Base-by-base conservation (phyloP, 768 basidiomycete species). In the Dioszegia aurantiaca region DNA sequence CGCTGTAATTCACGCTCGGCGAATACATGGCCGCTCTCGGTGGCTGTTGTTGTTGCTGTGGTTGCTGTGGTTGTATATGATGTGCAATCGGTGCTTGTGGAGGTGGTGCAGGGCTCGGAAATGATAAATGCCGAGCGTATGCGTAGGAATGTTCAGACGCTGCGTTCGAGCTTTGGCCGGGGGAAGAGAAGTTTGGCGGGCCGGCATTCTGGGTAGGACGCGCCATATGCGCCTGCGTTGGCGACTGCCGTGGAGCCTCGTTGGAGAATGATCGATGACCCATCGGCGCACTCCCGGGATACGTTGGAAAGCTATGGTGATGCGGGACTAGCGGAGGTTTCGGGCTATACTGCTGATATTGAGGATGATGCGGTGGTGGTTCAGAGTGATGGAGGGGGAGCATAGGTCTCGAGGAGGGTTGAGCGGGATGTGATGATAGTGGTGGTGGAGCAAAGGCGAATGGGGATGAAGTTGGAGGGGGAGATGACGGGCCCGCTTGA, bases 361-460 rank as follows among this genome's bases (percentile, higher is more conserved):
- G 43, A 12, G 31, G 28, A 14, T 51, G 24, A 11, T 63, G 61
- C 5, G 51, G 51, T 40, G 26, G 24, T n/a, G 51, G 51, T 26
- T 53, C 51, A 3, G 51, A 53, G 37, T 53, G 51, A 28, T 53
- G 60, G 52, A 45, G 33, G 40, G 31, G 62, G 39, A 19, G 60
- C 37, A 14, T 64, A 58, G 47, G 68, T 62, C 37, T 67, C 62
- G 28, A 62, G 58, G 54, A 64, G 64, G 14, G 56, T 27, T 14
- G 64, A 37, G 14, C 11, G 62, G 40, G 21, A n/a, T 42, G 6
- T 10, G 59, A 58, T 4, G 67, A 65, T 17, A 72, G 64, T 8
- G 70, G 70, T 23, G 70, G 70, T 1, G 70, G 70, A 19, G 70
- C 70, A 55, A 72, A 72, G 6, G 70, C 70, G 43, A 72, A 72